These are phyloP conservation scores for Aegilops bicornis DNA, from an alignment of 176 grass and related monocot species.

Conservation along the genomic window DNA sequence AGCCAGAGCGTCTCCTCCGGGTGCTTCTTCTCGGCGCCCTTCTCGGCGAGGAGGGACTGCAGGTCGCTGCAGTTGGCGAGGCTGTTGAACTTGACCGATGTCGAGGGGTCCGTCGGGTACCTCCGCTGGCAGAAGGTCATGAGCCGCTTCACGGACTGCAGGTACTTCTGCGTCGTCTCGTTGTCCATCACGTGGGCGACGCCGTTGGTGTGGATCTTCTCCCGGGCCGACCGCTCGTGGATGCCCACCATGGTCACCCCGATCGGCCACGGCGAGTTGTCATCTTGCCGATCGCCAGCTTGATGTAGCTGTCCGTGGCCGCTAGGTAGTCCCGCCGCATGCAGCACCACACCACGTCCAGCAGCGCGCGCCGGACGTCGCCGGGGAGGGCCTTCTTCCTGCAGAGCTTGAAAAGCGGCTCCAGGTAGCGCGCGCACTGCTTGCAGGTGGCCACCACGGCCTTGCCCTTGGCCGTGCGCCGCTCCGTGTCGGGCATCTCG, in stretches of 20 bases:
- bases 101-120: conserved; percentile 68
- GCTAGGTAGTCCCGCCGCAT: conserved; percentile 66
- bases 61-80: conserved; percentile 80
- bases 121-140: conserved; percentile 70
- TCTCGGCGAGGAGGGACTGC: conserved; percentile 55
- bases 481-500: conserved; percentile 63
- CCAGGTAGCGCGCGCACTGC: conserved; percentile 73
- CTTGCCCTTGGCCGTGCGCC: conserved; percentile 72
- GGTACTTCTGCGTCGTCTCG: conserved; percentile 71
- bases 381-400: conserved; percentile 60
- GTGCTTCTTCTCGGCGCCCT: conserved; percentile 1
- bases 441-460: conserved; percentile 65
- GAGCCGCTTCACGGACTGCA: conserved; percentile 77
- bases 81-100: conserved; percentile 84
- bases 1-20: conserved; percentile 29
- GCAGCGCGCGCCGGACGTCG: conserved; percentile 48
- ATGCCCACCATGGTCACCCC: conserved; percentile 92
- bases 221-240: conserved; percentile 68
- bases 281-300: conserved; percentile 53
- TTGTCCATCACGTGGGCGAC: conserved; percentile 92
- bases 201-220: conserved; percentile 78
- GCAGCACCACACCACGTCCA: conserved; percentile 61
- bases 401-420: conserved; percentile 74
- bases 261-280: conserved; percentile 83
- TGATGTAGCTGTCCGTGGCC: conserved; percentile 75